These are phyloP conservation scores for Vickermania ingenoplastis DNA, from an alignment of 208 protist genomes.

Conservation along the genomic window DNA sequence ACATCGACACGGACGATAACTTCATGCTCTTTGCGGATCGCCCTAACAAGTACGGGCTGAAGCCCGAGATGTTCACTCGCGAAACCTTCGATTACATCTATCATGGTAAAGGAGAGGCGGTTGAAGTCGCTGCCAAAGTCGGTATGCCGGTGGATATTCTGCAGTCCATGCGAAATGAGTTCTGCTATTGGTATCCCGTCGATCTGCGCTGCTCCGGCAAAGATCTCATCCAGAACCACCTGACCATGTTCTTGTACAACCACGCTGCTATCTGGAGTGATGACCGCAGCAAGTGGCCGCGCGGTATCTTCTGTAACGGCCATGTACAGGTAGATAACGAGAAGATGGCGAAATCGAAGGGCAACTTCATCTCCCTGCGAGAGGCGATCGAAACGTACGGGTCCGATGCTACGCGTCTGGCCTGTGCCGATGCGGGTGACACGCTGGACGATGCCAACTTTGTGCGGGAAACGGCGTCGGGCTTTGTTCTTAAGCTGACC, in stretches of 20 bases:
- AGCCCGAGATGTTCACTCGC: slow-evolving; percentile 91
- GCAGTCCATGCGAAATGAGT: slow-evolving; percentile 93
- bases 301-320: slow-evolving; percentile 97
- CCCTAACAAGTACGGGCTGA: slow-evolving; percentile 77
- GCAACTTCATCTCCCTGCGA: slow-evolving; percentile 98
- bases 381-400: slow-evolving; percentile 80
- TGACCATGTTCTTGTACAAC: slow-evolving; percentile 99
- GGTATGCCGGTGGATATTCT: slow-evolving; percentile 56
- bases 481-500: slow-evolving; percentile 95
- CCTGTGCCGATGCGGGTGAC: slow-evolving; percentile 99
- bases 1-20: slow-evolving; percentile 63
- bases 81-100: slow-evolving; percentile 95
- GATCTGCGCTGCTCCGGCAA: slow-evolving; percentile 99
- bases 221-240: slow-evolving; percentile 99
- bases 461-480: slow-evolving; percentile 86
- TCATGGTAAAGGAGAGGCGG: slow-evolving; percentile 57
- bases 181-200: slow-evolving; percentile 99
- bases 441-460: slow-evolving; percentile 99
- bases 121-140: slow-evolving; percentile 29
- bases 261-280: slow-evolving; percentile 97
- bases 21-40: slow-evolving; percentile 26
- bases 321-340: slow-evolving; percentile 97
- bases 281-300: slow-evolving; percentile 74
- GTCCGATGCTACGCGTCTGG: slow-evolving; percentile 92
- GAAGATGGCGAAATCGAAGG: slow-evolving; percentile 99